Conservation (phyloP, 2,329 filamentous ascomycete genomes). For the Arthroderma sp. region DNA sequence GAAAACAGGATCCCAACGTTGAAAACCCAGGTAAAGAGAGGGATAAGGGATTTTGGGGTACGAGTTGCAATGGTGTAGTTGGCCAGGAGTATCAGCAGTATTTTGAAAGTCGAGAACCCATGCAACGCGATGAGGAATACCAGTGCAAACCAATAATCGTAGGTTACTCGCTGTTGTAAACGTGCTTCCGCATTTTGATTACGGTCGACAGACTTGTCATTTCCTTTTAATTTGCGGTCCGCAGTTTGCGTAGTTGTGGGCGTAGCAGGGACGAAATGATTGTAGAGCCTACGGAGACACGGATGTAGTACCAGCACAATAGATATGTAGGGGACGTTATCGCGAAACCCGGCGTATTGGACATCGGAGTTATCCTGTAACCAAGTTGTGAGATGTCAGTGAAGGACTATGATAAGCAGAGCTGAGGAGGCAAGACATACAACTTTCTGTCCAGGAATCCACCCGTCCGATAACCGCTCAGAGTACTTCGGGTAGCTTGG, state of each 20-base stretch:
- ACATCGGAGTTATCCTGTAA: constrained; percentile 70
- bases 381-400: constrained; percentile 11
- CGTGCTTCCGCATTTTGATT: constrained; percentile 38
- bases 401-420: neutral
- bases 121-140: constrained; percentile 69
- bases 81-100: constrained; percentile 62
- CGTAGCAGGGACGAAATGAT: constrained; percentile 38
- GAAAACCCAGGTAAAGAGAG: constrained; percentile 73
- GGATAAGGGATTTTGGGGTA: constrained; percentile 58
- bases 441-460: constrained; percentile 85
- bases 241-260: constrained; percentile 16
- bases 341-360: constrained; percentile 75
- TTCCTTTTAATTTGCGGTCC: constrained; percentile 14
- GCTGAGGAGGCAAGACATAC: constrained; percentile 35
- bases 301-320: constrained; percentile 67
- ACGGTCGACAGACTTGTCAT: constrained; percentile 25
- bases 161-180: constrained; percentile 58
- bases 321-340: constrained; percentile 71
- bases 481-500: constrained; percentile 67
- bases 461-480: constrained; percentile 60
- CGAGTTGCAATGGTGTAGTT: constrained; percentile 70
- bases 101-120: constrained; percentile 72
- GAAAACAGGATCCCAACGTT: constrained; percentile 76
- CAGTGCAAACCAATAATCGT: constrained; percentile 70
- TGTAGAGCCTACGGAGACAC: constrained; percentile 59